phyloP scores from a whole-genome alignment of 2,329 filamentous ascomycete species.

The Neurospora sp. region DNA sequence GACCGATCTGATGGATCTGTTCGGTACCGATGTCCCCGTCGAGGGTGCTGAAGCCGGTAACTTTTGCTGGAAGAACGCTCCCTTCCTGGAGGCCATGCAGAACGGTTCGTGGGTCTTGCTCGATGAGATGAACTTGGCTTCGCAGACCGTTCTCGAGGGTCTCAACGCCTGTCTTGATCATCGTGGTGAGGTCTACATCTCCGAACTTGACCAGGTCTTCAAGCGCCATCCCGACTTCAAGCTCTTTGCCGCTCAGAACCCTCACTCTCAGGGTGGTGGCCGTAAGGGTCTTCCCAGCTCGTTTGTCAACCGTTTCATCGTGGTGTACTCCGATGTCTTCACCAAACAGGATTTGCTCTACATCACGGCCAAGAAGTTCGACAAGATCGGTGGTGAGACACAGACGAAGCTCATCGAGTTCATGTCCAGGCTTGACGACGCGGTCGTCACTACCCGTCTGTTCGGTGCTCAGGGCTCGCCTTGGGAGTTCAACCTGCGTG shows the following conservation, averaged over 20 bases:
- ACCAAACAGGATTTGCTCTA: constrained; percentile 67
- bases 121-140: constrained; percentile 98
- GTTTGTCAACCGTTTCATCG: constrained; percentile 96
- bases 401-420: constrained; percentile 66
- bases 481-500: constrained; percentile 93
- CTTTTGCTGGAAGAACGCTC: constrained; percentile 92
- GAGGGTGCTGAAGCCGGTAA: constrained; percentile 86
- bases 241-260: constrained; percentile 96
- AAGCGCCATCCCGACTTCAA: constrained; percentile 80
- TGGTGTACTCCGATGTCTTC: constrained; percentile 93
- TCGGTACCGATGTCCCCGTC: constrained; percentile 90
- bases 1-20: constrained; percentile 94
- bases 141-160: constrained; percentile 91
- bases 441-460: constrained; percentile 49
- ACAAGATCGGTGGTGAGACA: constrained; percentile 46
- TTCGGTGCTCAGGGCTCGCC: constrained; percentile 62
- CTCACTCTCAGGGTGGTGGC: constrained; percentile 92
- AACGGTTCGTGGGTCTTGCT: constrained; percentile 92
- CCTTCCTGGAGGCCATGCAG: constrained; percentile 94
- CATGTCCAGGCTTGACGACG: constrained; percentile 67
- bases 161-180: constrained; percentile 95
- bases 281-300: constrained; percentile 90
- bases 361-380: constrained; percentile 74
- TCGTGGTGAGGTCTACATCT: constrained; percentile 88
- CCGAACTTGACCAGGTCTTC: constrained; percentile 91